phyloP scores from a whole-genome alignment of 2,329 filamentous ascomycete species.

The Fragosphaeria purpurea region DNA sequence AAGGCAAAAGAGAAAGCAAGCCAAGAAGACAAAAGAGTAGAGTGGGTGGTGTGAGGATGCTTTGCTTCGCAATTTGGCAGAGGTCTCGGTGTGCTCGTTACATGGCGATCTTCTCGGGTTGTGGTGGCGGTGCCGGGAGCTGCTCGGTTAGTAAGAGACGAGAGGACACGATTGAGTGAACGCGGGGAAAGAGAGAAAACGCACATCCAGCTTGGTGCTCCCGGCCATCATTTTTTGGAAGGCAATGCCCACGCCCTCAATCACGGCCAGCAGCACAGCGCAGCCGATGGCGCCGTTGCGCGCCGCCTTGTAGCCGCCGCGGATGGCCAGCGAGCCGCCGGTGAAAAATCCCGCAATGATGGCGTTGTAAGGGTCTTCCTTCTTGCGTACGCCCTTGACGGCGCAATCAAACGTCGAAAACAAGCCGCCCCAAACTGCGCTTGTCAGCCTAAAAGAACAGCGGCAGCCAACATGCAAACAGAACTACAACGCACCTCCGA shows the following conservation, averaged over 20 bases:
- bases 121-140: constrained; percentile 7
- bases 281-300: constrained; percentile 95
- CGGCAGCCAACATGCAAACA: no score
- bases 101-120: constrained; percentile 7
- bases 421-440: constrained; percentile 75
- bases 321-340: constrained; percentile 79
- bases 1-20: background rate
- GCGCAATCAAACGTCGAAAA: constrained; percentile 96
- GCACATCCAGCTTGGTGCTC: constrained; percentile 70
- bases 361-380: constrained; percentile 97
- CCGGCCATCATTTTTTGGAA: constrained; percentile 92
- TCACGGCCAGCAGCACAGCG: constrained; percentile 85
- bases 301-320: constrained; percentile 84
- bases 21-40: constrained; percentile 3
- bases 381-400: constrained; percentile 86
- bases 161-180: background rate
- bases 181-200: background rate
- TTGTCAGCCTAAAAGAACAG: no score
- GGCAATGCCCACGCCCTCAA: constrained; percentile 93
- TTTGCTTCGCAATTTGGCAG: no score
- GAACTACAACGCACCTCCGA: constrained; percentile 40
- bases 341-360: constrained; percentile 98
- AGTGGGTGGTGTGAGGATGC: constrained; percentile 1
- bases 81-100: background rate
- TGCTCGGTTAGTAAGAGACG: background rate